Evolutionary conservation across 2,329 filamentous ascomycete genomes (phyloP).

Genomic region (Colletotrichum siamense): DNA sequence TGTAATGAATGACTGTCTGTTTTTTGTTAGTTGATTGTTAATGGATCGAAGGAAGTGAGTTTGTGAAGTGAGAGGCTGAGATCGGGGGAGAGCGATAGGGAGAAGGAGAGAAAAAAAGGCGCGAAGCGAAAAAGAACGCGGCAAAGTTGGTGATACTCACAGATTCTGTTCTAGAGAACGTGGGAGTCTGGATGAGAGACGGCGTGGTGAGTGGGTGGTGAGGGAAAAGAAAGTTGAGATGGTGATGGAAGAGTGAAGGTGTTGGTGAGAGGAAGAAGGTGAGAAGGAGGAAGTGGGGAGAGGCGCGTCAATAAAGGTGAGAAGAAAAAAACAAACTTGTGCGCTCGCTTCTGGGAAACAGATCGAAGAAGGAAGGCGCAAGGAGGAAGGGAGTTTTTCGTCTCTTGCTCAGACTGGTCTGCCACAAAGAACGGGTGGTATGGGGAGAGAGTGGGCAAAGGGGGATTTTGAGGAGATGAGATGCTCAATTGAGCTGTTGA

Average conservation of each 20-base stretch:
- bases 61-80: background rate
- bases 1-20: background rate
- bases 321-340: background rate
- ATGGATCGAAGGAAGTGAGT: background rate
- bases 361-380: background rate
- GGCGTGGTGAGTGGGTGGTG: background rate
- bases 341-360: background rate
- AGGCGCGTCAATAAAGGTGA: background rate
- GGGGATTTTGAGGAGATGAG: background rate
- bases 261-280: background rate
- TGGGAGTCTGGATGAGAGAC: background rate
- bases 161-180: background rate
- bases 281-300: background rate
- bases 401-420: background rate
- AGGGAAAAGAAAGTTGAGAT: background rate
- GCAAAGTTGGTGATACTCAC: background rate
- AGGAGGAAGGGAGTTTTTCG: background rate
- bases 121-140: background rate
- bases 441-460: background rate
- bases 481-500: background rate
- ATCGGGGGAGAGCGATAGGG: background rate
- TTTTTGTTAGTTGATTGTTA: background rate
- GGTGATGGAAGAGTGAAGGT: background rate
- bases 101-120: background rate
- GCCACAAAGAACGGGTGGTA: background rate